phyloP scores from a whole-genome alignment of 345 rosid genomes.

The Gossypium australe region DNA sequence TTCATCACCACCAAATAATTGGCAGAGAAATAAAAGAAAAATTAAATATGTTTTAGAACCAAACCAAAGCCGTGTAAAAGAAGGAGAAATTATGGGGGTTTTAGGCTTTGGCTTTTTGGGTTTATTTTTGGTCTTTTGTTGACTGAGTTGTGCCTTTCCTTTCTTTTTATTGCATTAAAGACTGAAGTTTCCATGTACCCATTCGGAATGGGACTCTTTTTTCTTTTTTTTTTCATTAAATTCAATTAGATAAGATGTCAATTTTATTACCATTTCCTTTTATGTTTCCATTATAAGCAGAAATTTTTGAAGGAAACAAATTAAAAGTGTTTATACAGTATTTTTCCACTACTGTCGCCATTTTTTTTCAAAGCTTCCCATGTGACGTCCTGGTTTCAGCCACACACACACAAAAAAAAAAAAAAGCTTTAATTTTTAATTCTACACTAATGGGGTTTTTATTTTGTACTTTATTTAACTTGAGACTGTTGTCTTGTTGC shows the following conservation, averaged over 20 bases:
- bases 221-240: neutral
- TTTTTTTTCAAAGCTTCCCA: neutral
- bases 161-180: conserved; percentile 1
- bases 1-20: conserved; percentile 22
- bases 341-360: no score
- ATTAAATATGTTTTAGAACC: neutral
- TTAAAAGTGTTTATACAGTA: neutral
- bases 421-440: no score
- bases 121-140: conserved; percentile 17
- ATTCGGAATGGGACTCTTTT: conserved; percentile 21
- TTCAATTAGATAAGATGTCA: neutral
- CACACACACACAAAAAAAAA: no score
- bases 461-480: neutral
- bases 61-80: neutral
- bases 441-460: no score
- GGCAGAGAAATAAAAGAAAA: conserved; percentile 5
- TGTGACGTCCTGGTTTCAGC: neutral
- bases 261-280: neutral
- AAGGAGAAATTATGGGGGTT: neutral
- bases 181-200: conserved; percentile 25
- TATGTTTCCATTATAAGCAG: neutral
- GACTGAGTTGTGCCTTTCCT: conserved; percentile 20
- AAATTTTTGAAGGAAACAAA: neutral
- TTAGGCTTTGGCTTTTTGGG: conserved; percentile 3
- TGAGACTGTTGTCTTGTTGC: conserved; percentile 7